A percentile compares a stretch with the other conserved stretches of the same genome.
phyloP scores from a whole-genome alignment of 2,329 filamentous ascomycete genomes.

The Cryphonectria radicalis region DNA sequence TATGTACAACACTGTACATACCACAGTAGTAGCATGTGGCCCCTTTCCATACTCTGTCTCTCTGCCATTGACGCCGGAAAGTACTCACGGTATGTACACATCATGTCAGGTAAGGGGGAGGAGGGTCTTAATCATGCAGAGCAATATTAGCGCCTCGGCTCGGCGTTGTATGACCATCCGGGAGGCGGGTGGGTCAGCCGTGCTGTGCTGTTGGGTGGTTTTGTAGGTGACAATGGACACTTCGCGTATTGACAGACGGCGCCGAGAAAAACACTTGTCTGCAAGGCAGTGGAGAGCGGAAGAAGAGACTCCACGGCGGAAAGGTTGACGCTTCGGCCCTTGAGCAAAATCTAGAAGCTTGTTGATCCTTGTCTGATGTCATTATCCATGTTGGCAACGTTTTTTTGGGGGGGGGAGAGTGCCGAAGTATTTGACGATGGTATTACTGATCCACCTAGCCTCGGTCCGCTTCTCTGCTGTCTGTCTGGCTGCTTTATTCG shows the following conservation, averaged over 20 bases:
- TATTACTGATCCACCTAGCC: neutral
- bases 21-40: neutral
- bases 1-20: neutral
- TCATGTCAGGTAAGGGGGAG: too few relatives aligned
- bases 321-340: neutral
- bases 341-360: neutral
- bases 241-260: neutral
- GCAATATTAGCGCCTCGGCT: constrained; percentile 4
- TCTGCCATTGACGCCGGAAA: neutral
- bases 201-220: neutral
- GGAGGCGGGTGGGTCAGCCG: neutral
- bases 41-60: neutral
- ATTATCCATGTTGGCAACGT: neutral
- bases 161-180: neutral
- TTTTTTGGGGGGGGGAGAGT: neutral
- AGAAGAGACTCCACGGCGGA: neutral
- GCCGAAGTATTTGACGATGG: neutral
- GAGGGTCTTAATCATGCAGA: neutral
- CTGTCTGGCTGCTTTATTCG: neutral
- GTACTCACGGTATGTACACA: neutral
- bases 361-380: neutral
- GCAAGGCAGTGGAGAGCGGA: neutral
- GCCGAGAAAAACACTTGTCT: neutral
- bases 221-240: neutral
- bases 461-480: neutral